Percentiles rank a stretch among this genome's conserved stretches.
Conservation (phyloP, 805 yeast genomes). For the Yarrowia hollandica region DNA sequence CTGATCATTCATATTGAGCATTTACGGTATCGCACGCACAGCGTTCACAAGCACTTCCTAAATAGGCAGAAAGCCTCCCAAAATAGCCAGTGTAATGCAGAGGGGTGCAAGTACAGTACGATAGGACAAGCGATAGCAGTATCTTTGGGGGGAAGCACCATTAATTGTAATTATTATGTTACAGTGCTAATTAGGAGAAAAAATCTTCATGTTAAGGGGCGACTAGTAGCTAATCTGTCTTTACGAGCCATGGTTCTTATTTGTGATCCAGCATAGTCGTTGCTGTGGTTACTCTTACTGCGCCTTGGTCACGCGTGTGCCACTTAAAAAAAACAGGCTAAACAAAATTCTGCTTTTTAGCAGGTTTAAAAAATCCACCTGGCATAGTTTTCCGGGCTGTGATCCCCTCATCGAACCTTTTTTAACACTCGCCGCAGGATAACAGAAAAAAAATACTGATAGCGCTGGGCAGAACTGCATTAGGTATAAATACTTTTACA, state of each 20-base stretch:
- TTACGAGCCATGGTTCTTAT: no score
- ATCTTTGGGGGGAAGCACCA: no score
- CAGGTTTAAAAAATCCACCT: no score
- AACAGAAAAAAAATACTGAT: no score
- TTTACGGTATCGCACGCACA: no score
- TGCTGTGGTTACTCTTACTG: slow-evolving; percentile 5
- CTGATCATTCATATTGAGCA: no score
- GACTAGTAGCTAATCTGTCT: no score
- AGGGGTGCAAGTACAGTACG: not conserved
- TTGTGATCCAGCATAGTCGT: no score
- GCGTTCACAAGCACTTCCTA: not conserved
- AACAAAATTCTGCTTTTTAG: not conserved
- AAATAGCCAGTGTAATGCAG: not conserved
- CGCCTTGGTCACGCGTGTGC: slow-evolving; percentile 9
- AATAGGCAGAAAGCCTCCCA: not conserved
- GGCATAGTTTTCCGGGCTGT: not conserved
- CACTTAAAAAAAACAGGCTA: not conserved
- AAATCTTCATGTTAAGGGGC: no score
- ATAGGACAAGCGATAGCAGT: no score
- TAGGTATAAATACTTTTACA: no score
- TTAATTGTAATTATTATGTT: not conserved
- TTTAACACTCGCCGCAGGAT: not conserved
- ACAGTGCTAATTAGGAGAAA: not conserved
- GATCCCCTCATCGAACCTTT: slow-evolving; percentile 20
- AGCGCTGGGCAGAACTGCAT: no score